Conservation (phyloP, 495 filamentous ascomycete species). For the Tuber brumale region DNA sequence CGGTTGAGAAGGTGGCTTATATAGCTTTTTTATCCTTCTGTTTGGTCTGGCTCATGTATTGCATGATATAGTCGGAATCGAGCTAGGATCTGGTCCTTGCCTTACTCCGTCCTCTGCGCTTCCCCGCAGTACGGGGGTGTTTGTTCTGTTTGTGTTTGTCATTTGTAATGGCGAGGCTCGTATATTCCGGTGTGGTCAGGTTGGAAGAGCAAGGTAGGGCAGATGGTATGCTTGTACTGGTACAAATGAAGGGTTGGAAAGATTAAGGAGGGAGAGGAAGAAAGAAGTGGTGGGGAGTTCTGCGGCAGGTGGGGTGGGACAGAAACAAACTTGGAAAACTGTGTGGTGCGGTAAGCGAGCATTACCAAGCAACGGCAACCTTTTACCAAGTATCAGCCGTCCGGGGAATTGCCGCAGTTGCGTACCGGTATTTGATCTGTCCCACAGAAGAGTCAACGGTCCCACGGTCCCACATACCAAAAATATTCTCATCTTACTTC, state of each 20-base stretch:
- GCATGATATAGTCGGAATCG: neutral
- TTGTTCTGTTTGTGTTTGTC: neutral
- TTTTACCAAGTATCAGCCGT: neutral
- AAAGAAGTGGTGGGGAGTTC: neutral
- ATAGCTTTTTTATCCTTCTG: neutral
- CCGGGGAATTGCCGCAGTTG: neutral
- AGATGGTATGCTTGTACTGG: neutral
- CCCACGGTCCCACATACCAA: neutral
- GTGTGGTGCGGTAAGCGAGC: neutral
- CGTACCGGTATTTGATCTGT: neutral
- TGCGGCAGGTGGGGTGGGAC: neutral
- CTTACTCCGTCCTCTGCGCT: neutral
- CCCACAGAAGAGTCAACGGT: neutral
- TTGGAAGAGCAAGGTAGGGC: neutral
- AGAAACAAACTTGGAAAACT: neutral
- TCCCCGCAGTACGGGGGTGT: neutral
- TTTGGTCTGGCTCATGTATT: neutral
- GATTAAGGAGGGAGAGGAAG: neutral
- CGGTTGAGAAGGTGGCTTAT: neutral
- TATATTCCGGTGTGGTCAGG: neutral
- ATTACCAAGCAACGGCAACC: neutral
- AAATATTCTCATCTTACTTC: neutral
- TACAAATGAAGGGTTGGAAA: neutral
- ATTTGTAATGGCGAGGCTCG: neutral
- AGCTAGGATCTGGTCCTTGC: neutral